Evolutionary conservation across 768 basidiomycete species (phyloP), one percentile per base, ranked within the genome.

Genomic region (Cubamyces lactineus): DNA sequence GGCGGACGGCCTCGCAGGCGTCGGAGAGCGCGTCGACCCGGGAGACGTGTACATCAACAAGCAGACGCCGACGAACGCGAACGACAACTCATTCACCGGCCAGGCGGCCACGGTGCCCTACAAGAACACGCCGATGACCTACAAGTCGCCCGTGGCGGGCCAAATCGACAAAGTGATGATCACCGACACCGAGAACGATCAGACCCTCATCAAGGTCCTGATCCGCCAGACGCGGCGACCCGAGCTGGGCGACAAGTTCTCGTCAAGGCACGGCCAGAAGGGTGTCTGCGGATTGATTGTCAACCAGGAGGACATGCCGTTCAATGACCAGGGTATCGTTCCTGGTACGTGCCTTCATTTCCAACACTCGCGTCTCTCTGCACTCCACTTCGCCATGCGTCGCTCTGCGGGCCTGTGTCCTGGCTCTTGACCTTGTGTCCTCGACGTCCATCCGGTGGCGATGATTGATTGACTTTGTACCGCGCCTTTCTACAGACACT

Each of bases 251-350:
- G 97, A 99, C 80, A 99, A 99, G 77, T 99, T 99, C 75, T 98
- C 96, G 42, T 95, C 93, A 2, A 79, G 97, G 66, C 97, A 99
- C 72, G 97, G 97, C 47, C 97, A 99, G 77, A 99, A 99, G 77
- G 97, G 97, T 60, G 97, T 99, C 12, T 98, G 96, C 76, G 97
- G 97, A 24, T 77, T 99, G 74, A 98, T 99, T 73, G 97, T 99
- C 57, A 96, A 96, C 69, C 97, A 99, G 71, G 95, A 95, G 69
- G 97, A 99, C 75, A 88, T 99, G 93, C 97, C 96, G 2, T 99
- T 99, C 81, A 97, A 97, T 70, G 96, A 98, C 76, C 91, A 94
- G 73, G 97, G 97, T 23, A 95, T 98, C 67, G 87, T 84, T 70
- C 96, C 94, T 50, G 92, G 92, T 91, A 75, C 62, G 82, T 74